A percentile compares a stretch with the other conserved stretches of the same genome.
Conservation (phyloP, 2,329 filamentous ascomycete genomes). For the Gaeumannomyces sp. region DNA sequence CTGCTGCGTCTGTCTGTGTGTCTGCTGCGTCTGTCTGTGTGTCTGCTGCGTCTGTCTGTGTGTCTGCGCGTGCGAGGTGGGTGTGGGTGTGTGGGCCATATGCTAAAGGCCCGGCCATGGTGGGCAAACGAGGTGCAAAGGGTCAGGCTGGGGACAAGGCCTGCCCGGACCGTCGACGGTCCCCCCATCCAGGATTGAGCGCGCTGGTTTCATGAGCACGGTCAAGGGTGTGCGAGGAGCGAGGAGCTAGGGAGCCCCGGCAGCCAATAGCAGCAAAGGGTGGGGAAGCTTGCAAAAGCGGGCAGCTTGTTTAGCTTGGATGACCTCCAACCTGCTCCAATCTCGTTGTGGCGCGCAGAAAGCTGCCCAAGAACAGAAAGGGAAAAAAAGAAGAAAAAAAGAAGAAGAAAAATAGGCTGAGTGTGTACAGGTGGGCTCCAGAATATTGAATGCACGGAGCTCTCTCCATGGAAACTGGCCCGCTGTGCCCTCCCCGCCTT, state of each 20-base stretch:
- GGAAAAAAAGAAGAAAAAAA: background rate
- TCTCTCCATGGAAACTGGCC: too few species aligned
- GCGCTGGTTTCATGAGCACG: background rate
- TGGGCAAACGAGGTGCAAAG: background rate
- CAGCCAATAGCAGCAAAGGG: background rate
- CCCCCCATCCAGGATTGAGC: background rate
- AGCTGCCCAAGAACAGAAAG: too few species aligned
- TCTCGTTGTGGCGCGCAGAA: background rate
- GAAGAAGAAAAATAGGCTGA: background rate
- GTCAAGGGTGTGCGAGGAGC: background rate
- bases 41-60: too few species aligned
- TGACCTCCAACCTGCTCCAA: background rate
- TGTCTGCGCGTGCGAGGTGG: too few species aligned
- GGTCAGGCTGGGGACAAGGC: background rate
- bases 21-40: too few species aligned
- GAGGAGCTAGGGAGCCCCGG: background rate
- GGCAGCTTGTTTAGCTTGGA: background rate
- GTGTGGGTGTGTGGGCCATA: background rate
- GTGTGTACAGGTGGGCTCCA: background rate
- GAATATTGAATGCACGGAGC: too few species aligned
- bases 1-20: too few species aligned
- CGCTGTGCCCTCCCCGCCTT: background rate
- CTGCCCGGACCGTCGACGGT: background rate
- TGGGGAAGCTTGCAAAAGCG: constrained; percentile 1
- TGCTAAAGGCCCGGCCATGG: background rate